phyloP scores from a whole-genome alignment of 345 rosid species.

The Luvunga scandens region DNA sequence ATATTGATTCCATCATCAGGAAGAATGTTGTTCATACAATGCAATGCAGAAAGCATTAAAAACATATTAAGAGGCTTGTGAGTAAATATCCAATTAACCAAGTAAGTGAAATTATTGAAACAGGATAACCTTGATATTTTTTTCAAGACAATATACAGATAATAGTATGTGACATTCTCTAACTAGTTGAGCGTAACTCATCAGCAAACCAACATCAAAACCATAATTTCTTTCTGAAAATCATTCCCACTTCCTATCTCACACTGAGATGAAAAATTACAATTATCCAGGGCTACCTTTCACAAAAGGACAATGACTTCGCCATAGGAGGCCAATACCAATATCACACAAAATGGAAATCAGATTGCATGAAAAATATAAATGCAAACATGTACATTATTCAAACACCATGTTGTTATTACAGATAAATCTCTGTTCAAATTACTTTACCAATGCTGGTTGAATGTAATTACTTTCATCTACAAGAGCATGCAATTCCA shows the following conservation, averaged over 20 bases:
- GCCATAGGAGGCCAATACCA: background rate
- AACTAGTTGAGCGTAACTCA: background rate
- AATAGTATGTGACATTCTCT: background rate
- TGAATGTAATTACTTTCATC: background rate
- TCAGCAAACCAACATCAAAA: background rate
- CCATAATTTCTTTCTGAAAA: background rate
- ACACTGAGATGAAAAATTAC: background rate
- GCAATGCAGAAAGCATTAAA: background rate
- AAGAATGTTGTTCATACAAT: background rate
- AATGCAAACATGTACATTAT: background rate
- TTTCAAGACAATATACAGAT: background rate
- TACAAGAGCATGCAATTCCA: background rate
- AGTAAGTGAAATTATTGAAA: background rate
- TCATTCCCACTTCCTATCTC: background rate
- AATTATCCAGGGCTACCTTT: background rate
- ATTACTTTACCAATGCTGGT: background rate
- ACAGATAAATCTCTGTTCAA: background rate
- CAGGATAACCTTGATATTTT: background rate
- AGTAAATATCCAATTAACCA: background rate
- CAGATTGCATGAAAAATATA: background rate
- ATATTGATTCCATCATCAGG: conserved; percentile 3
- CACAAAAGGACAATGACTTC: background rate
- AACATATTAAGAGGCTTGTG: background rate
- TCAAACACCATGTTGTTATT: background rate
- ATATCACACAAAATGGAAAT: background rate